Evolutionary conservation across 495 filamentous ascomycete genomes (phyloP).

Genomic region (Aspergillus cavernicola): DNA sequence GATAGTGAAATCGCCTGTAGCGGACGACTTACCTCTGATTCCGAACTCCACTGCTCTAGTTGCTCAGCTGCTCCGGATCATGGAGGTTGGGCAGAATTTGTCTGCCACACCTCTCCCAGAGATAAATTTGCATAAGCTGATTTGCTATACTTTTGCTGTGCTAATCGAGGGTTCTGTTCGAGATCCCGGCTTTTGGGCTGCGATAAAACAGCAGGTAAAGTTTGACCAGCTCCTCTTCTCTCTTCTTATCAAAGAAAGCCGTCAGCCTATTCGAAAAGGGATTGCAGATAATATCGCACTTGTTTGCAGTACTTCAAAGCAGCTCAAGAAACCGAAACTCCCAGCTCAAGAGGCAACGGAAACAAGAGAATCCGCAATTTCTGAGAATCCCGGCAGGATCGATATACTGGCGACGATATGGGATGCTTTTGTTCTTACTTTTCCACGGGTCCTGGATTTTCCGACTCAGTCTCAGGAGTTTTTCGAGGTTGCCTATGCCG

Average conservation of each 20-base stretch:
- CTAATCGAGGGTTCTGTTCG: slow-evolving; percentile 63
- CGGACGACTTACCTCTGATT: slow-evolving; percentile 14
- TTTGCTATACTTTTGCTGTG: slow-evolving; percentile 54
- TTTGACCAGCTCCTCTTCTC: slow-evolving; percentile 39
- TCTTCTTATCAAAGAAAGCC: slow-evolving; percentile 34
- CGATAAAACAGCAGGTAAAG: slow-evolving; percentile 45
- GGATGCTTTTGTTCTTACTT: slow-evolving; percentile 45
- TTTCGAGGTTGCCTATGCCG: slow-evolving; percentile 47
- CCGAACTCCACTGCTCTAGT: slow-evolving; percentile 23
- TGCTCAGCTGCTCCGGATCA: slow-evolving; percentile 28
- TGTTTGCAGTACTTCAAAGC: slow-evolving; percentile 27
- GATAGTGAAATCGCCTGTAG: slow-evolving; percentile 16
- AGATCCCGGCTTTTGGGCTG: slow-evolving; percentile 55
- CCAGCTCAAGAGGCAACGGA: slow-evolving; percentile 5
- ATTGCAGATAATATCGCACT: slow-evolving; percentile 36
- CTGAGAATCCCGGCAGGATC: slow-evolving; percentile 27
- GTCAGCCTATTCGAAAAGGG: slow-evolving; percentile 31
- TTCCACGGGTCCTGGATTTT: slow-evolving; percentile 44
- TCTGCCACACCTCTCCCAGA: slow-evolving; percentile 5
- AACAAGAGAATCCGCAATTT: slow-evolving; percentile 2
- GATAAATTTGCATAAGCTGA: slow-evolving; percentile 32
- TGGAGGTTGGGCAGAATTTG: slow-evolving; percentile 26
- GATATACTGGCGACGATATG: slow-evolving; percentile 50
- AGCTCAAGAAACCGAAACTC: slow-evolving; percentile 21
- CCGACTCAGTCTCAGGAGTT: slow-evolving; percentile 51